Base-by-base conservation (phyloP, 345 rosid species). In the Aquilaria sinensis region DNA sequence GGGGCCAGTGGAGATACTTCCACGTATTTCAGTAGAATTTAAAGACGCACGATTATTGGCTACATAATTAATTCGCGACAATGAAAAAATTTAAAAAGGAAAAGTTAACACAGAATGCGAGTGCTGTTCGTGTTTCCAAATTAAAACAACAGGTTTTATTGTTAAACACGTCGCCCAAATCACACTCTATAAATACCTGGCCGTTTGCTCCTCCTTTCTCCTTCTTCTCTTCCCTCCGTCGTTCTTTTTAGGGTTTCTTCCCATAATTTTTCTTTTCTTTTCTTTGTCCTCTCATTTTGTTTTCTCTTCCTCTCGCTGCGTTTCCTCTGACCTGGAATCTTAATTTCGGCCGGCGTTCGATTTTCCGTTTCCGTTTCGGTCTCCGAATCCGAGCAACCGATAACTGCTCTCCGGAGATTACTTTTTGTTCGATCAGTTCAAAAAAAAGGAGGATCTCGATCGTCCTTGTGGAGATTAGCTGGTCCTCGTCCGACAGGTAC, bases 181-280 rank as follows among this genome's bases (percentile, higher is more conserved):
- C 69, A 63, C 56, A 69, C 76, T 83, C 88, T 86, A 89, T 85
- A 89, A 85, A 93, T 81, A 74, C 75, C 61, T 56, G 41, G 48
- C 50, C 9, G 32, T 74, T 63, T 68, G 23, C 65, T 5, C 74
- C 68, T 57, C 9, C 63, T 9, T n/a, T 58, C 52, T 62, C 58
- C 48, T 73, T 71, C 71, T 71, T 75, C 55, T 30, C 23, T 23
- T 23, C 23, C 61, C 45, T 63, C 47, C 32, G 33, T 58, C 46
- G 30, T 59, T 46, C n/a, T 14, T 34, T 68, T 54, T 71, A 67
- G 73, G 68, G 71, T 41, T 83, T 75, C 11, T 67, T 23, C 10
- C 16, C 46, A 5, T 14, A 49, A 9, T 15, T 16, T 62, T 10
- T 53, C 0, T 29, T 29, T 61, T 50, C 31, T n/a, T 34, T 53